phyloP scores from a whole-genome alignment of 2,329 filamentous ascomycete species.

The Xylariomycetidae sp. region DNA sequence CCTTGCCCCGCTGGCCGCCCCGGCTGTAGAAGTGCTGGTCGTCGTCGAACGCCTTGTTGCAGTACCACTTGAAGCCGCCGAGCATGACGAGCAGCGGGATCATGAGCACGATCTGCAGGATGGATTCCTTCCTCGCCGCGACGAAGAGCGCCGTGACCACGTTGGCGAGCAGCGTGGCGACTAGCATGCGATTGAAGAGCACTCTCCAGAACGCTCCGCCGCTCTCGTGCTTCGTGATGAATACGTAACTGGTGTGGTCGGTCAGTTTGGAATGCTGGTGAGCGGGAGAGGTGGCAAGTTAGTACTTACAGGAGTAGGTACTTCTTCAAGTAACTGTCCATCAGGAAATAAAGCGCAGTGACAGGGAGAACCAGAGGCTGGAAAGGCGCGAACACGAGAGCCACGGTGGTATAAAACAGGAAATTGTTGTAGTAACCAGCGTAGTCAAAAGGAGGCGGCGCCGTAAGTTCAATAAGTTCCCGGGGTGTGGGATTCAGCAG shows the following conservation, averaged over 20 bases:
- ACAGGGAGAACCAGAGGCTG: slow-evolving; percentile 83
- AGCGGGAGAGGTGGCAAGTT: background rate
- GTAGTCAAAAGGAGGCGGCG: slow-evolving; percentile 86
- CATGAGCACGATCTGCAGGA: slow-evolving; percentile 57
- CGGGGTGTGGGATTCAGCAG: slow-evolving; percentile 82
- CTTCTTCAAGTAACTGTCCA: slow-evolving; percentile 87
- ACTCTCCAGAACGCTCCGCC: slow-evolving; percentile 87
- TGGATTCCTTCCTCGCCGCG: slow-evolving; percentile 60
- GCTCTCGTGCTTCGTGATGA: slow-evolving; percentile 91
- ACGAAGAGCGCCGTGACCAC: slow-evolving; percentile 46
- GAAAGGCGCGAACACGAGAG: slow-evolving; percentile 74
- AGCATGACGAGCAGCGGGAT: slow-evolving; percentile 71
- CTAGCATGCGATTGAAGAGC: slow-evolving; percentile 66
- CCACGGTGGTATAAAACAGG: slow-evolving; percentile 83
- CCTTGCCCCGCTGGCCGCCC: slow-evolving; percentile 38
- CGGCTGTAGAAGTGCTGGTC: slow-evolving; percentile 69
- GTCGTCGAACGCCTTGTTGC: slow-evolving; percentile 59
- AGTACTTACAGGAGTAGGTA: slow-evolving; percentile 66
- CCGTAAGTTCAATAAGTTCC: slow-evolving; percentile 83
- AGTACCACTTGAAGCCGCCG: slow-evolving; percentile 79
- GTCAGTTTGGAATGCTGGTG: no score
- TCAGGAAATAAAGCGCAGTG: slow-evolving; percentile 77
- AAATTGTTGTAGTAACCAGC: slow-evolving; percentile 97
- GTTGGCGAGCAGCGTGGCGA: slow-evolving; percentile 15
- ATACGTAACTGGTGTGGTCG: slow-evolving; percentile 61